Evolutionary conservation across 1,284 basidiomycete species (phyloP), one percentile per base, ranked within the genome.

Genomic region (Caloboletus inedulis): DNA sequence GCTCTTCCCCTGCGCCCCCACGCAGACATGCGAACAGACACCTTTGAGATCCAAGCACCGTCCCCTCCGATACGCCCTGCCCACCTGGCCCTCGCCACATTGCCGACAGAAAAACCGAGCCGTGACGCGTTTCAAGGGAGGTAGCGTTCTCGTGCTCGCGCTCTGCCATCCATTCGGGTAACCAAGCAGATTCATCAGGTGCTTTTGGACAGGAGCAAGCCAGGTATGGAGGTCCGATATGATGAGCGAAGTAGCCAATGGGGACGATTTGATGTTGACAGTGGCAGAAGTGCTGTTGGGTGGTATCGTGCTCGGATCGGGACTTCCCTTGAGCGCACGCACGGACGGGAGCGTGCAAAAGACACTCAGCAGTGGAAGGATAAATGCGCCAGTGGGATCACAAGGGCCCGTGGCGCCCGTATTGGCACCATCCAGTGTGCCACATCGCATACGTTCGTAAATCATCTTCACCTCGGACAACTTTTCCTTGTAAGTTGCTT

Each of bases 21-120:
- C 56, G 62, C 87, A 89, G 31, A 73, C 65, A 59, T 89, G 86
- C 41, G 64, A 68, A 63, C 85, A 87, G 8, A 76, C 82, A 1
- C 72, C 78, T 12, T 63, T 66, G 54, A 84, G 84, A 59, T 80
- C 77, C 49, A 89, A 65, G 58, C 77, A 77, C 23, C 63, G 70
- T 39, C 74, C 71, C 36, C 69, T 69, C 27, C 63, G 61, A 56
- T 72, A 71, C 31, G 63, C 64, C 21, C 53, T 59, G 14, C 69
- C 63, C 3, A 76, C 63, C 7, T 36, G 47, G 9, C 65, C 64
- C 33, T 68, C 68, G 3, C 69, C 61, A 58, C 86, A 89, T 42
- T 62, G 60, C 51, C 63, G 74, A 62, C 87, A 89, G 25, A 69
- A 62, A 64, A 85, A 88, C 23, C 79, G 69, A 0, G 84, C 82